These are phyloP conservation scores for Daedaleopsis sinensis DNA, from an alignment of 768 basidiomycete species.

Conservation along the genomic window DNA sequence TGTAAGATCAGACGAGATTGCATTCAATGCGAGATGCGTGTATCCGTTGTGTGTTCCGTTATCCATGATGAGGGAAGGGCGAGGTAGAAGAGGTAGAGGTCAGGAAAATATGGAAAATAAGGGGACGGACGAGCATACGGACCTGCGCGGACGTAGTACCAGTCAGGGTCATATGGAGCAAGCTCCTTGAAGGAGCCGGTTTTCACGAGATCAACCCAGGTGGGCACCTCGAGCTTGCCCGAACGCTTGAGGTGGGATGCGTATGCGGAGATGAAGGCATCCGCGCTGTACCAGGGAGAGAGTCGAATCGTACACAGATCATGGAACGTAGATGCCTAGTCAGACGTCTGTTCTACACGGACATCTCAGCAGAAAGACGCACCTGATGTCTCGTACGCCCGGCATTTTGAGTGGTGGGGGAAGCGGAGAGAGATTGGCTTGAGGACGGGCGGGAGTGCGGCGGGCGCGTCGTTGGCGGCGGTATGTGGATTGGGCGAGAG, in stretches of 20 bases:
- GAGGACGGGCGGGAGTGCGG: conserved; percentile 47
- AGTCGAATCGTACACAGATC: neutral
- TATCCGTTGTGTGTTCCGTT: too few relatives aligned
- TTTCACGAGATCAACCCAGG: conserved; percentile 99
- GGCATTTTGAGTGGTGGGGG: conserved; percentile 56
- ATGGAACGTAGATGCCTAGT: conserved; percentile 13
- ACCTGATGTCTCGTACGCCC: conserved; percentile 85
- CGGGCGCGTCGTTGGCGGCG: conserved; percentile 55
- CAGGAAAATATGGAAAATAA: neutral
- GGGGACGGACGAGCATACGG: conserved; percentile 34
- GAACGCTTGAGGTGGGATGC: conserved; percentile 96
- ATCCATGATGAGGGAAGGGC: too few relatives aligned
- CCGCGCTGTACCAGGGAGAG: conserved; percentile 59
- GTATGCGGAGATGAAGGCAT: conserved; percentile 92
- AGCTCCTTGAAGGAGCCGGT: conserved; percentile 98
- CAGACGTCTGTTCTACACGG: conserved; percentile 19
- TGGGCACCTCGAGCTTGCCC: conserved; percentile 98
- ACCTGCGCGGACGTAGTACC: conserved; percentile 99
- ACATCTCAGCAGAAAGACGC: conserved; percentile 21
- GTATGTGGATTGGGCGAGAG: conserved; percentile 38
- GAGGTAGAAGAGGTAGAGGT: neutral
- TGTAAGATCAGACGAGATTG: neutral
- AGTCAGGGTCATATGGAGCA: conserved; percentile 98
- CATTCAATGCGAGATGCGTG: too few relatives aligned
- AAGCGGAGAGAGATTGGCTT: conserved; percentile 39